These are phyloP conservation scores for Beauveria rudraprayagi DNA, from an alignment of 2,329 filamentous ascomycete genomes.

Conservation along the genomic window DNA sequence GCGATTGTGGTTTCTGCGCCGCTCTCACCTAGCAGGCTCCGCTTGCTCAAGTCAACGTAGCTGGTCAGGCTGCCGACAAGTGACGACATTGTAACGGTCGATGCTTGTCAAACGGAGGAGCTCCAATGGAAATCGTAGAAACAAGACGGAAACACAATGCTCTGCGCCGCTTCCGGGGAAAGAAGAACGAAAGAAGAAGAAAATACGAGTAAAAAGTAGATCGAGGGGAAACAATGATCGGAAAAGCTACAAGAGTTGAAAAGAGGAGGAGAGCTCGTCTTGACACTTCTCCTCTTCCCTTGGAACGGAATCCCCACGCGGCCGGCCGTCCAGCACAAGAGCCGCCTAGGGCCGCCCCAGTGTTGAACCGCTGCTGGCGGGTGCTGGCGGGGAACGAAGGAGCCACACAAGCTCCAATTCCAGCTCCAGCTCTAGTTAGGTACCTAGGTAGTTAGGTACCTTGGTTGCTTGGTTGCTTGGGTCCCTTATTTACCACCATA, in stretches of 20 bases:
- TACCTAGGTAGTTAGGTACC: no score
- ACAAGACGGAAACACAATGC: background rate
- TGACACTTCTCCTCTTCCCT: background rate
- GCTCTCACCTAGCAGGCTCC: slow-evolving; percentile 54
- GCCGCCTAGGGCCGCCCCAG: background rate
- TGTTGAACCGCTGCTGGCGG: background rate
- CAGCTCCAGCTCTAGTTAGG: background rate
- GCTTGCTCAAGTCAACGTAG: slow-evolving; percentile 60
- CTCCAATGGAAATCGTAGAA: background rate
- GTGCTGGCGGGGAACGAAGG: background rate
- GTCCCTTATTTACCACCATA: background rate
- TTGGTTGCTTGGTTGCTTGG: background rate
- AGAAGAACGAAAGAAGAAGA: background rate
- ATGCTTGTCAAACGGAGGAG: background rate
- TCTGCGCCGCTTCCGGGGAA: background rate
- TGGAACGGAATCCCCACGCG: background rate
- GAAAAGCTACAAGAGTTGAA: background rate
- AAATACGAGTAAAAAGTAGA: background rate
- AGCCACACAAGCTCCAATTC: background rate
- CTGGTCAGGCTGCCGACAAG: slow-evolving; percentile 42
- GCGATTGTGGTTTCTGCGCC: background rate
- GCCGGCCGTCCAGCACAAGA: background rate
- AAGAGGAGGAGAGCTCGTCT: background rate
- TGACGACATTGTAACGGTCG: slow-evolving; percentile 28
- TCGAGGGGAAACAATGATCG: background rate